A percentile compares a stretch with the other conserved stretches of the same genome.
Evolutionary conservation across 352 stramenopile genomes (phyloP).

Genomic region (Phytopythium oedochilum): DNA sequence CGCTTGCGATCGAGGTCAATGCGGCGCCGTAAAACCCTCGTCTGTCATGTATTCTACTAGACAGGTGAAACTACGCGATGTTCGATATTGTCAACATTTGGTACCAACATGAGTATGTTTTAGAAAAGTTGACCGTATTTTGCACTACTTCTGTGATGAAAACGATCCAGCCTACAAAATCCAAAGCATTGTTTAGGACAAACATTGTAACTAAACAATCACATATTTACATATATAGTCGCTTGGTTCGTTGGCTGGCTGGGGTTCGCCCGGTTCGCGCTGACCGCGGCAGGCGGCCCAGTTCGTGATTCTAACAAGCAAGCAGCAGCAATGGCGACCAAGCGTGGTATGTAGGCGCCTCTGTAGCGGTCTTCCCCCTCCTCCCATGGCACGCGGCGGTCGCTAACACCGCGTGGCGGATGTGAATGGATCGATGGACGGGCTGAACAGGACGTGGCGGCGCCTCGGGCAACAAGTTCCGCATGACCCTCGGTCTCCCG

Average conservation of each 20-base stretch:
- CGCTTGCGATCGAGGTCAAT: neutral
- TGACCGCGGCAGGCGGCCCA: too few relatives aligned
- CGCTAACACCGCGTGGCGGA: neutral
- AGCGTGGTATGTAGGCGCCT: conserved; percentile 50
- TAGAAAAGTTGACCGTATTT: too few relatives aligned
- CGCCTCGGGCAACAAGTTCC: conserved; percentile 99
- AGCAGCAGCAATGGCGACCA: conserved; percentile 80
- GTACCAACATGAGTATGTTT: too few relatives aligned
- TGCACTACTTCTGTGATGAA: too few relatives aligned
- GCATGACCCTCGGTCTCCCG: conserved; percentile 98
- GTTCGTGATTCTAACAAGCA: conserved; percentile 83
- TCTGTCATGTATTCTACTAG: too few relatives aligned
- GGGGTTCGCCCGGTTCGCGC: conserved; percentile 7
- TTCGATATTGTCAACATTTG: too few relatives aligned
- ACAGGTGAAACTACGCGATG: too few relatives aligned
- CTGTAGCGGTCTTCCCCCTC: neutral
- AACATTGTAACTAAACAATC: too few relatives aligned
- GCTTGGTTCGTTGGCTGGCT: conserved; percentile 23
- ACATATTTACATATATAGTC: too few relatives aligned
- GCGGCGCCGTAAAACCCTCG: too few relatives aligned
- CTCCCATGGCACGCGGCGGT: neutral
- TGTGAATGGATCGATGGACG: conserved; percentile 3
- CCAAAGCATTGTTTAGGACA: too few relatives aligned
- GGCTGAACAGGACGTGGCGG: conserved; percentile 87
- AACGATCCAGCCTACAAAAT: too few relatives aligned